Evolutionary conservation across 2,329 filamentous ascomycete species (phyloP), one percentile per base, ranked within the genome.

Genomic region (Colletotrichum sp.): DNA sequence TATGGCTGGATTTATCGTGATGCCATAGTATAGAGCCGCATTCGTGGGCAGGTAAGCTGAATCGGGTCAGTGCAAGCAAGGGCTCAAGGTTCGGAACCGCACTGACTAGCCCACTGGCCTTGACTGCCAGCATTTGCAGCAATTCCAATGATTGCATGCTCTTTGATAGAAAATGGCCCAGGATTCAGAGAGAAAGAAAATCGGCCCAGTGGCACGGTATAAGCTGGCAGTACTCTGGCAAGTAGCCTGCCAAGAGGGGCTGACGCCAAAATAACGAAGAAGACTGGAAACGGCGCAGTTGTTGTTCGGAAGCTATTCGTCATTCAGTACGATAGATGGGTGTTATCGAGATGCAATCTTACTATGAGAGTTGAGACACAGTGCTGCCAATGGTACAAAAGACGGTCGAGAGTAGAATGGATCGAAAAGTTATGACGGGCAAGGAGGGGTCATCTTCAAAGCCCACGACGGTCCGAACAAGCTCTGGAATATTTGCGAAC

Each of bases 231-330:
- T 1, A 86, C 79, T 59, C 85, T 84, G 0, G 89, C 88, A 3
- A 90, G 83, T 79, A 88, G 88, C 43, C 86, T 81, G 2, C 89
- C 89, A 15, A 87, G 83, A 70, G 90, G 90, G 76, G 89, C 89
- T 57, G 85, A 89, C 1, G 88, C 88, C 63, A 91, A 88, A 76
- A 90, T 88, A 57, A 92, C 90, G 74, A 92, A 92, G 79, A 91
- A 91, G 62, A 92, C 86, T 0, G 89, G 90, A 78, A 91, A 92
- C 0, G 87, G 87, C 1, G 89, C 88, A 57, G 86, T 86, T 0
- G 90, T 91, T 2, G 90, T 91, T 58, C 90, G 85, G 77, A 86
- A 92, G 63, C 86, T 84, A 74, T 86, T 87, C 85, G 91, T 87
- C 77, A 89, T 87, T 72, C 27, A 72, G 61, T 51, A 27, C 24